Conservation (phyloP, 768 basidiomycete species). For the Tulasnella sp. region DNA sequence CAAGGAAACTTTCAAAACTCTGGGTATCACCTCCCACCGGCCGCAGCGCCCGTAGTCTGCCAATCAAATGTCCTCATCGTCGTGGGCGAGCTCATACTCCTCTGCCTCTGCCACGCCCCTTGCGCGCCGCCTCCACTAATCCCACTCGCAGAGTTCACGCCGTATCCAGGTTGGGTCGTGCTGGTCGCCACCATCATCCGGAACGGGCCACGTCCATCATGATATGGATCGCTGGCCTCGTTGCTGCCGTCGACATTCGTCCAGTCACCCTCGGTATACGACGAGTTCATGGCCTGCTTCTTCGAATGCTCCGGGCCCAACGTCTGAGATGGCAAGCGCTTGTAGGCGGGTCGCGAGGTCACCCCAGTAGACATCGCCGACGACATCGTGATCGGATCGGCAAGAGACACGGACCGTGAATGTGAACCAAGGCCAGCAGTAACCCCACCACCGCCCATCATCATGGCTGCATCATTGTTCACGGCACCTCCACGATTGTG, state of each 20-base stretch:
- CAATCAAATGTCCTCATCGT: slow-evolving; percentile 10
- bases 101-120: slow-evolving; percentile 10
- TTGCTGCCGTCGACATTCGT: neutral
- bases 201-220: neutral
- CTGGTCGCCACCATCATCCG: neutral
- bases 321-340: slow-evolving; percentile 6
- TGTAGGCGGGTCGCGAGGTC: slow-evolving; percentile 2
- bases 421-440: too few species aligned
- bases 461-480: neutral
- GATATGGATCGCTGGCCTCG: neutral
- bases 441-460: too few species aligned
- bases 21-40: neutral
- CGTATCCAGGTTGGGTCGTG: slow-evolving; percentile 9
- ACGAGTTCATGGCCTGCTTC: neutral
- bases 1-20: too few species aligned
- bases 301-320: slow-evolving; percentile 10
- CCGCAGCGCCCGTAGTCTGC: neutral
- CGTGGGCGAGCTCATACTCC: slow-evolving; percentile 11
- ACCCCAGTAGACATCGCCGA: neutral
- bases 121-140: neutral
- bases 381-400: neutral
- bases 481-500: neutral
- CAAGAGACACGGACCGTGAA: too few species aligned
- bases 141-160: neutral
- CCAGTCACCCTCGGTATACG: neutral